Base-by-base conservation (phyloP, 257 asterid genomes). In the Nicotiana obtusifolia region DNA sequence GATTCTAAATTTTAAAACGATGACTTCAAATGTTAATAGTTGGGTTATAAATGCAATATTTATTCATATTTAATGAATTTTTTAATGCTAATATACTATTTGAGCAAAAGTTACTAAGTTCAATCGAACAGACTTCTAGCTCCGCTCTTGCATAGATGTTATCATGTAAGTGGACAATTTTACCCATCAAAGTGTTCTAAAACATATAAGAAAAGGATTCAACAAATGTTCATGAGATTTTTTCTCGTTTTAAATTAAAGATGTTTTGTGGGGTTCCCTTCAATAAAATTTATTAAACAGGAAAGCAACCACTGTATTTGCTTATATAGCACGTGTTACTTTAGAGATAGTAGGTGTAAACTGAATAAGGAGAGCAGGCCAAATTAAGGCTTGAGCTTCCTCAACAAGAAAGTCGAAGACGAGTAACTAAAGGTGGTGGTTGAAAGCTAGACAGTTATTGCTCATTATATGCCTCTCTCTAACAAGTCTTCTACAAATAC, bases 371-470 rank as follows among this genome's bases (percentile, higher is more conserved):
- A 61, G 67, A 61, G 26, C 56, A 37, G 52, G 56, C 41, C n/a
- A 82, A 59, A 62, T 59, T 33, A 26, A 28, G 17, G 2, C n/a
- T 20, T n/a, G 57, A 11, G 5, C 33, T 69, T 41, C 33, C n/a
- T 41, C 57, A 69, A 37, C 77, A 15, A 37, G 33, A 69, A 67
- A n/a, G 77, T 37, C 13, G 77, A 69, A 30, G 30, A 16, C 33
- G 5, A 69, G 6, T 37, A 69, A 1, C 35, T 22, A 75, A 81
- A 84, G 47, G 49, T 64, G 76, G 82, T 77, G 41, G 85, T 77
- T 77, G 87, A 76, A 81, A 78, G 54, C 17, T 20, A 5, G 60
- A 66, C 81, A 47, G 67, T 80, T 64, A 24, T 26, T 76, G 35
- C 53, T 84, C 53, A 54, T 81, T 62, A 54, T 54, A 61, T 44